A percentile compares a stretch with the other conserved stretches of the same genome.
These are phyloP conservation scores for Ascochyta lentis DNA, from an alignment of 2,329 filamentous ascomycete genomes.

Conservation along the genomic window DNA sequence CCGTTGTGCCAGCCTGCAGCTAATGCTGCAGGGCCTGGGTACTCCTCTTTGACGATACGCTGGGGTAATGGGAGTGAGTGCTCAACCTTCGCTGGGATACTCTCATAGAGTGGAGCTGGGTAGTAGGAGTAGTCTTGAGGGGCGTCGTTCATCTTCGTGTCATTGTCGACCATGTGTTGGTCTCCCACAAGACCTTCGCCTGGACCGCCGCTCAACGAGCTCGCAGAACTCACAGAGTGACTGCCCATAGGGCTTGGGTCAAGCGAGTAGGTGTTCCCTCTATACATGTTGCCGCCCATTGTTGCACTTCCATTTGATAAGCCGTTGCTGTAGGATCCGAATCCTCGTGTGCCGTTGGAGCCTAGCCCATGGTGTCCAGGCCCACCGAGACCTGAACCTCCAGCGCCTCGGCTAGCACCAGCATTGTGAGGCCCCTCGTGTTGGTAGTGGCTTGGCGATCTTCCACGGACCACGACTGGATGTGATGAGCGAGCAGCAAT, in stretches of 20 bases:
- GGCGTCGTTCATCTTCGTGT: conserved; percentile 50
- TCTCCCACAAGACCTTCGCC: conserved; percentile 52
- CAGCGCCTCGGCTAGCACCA: conserved; percentile 41
- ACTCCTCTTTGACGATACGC: conserved; percentile 54
- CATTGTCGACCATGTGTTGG: conserved; percentile 50
- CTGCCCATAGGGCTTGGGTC: conserved; percentile 50
- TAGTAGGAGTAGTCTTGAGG: conserved; percentile 57
- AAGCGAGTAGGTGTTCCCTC: conserved; percentile 47
- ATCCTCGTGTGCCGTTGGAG: conserved; percentile 63
- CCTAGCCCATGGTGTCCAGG: conserved; percentile 66
- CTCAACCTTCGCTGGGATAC: conserved; percentile 43
- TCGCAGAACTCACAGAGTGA: conserved; percentile 55
- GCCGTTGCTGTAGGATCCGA: conserved; percentile 41
- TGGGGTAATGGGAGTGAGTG: conserved; percentile 41
- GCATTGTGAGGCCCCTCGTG: conserved; percentile 54
- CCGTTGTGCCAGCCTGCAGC: conserved; percentile 47
- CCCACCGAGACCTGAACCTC: conserved; percentile 40
- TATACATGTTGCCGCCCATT: conserved; percentile 44
- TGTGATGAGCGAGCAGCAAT: conserved; percentile 45
- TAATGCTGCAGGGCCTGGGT: conserved; percentile 40
- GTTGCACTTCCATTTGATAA: conserved; percentile 40
- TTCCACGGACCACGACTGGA: conserved; percentile 50
- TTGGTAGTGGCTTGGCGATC: conserved; percentile 53
- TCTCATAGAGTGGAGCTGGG: conserved; percentile 53
- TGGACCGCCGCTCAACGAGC: conserved; percentile 49